Evolutionary conservation across 805 yeast species (phyloP), one percentile per base, ranked within the genome.

Genomic region (Kluyveromyces aestuarii): DNA sequence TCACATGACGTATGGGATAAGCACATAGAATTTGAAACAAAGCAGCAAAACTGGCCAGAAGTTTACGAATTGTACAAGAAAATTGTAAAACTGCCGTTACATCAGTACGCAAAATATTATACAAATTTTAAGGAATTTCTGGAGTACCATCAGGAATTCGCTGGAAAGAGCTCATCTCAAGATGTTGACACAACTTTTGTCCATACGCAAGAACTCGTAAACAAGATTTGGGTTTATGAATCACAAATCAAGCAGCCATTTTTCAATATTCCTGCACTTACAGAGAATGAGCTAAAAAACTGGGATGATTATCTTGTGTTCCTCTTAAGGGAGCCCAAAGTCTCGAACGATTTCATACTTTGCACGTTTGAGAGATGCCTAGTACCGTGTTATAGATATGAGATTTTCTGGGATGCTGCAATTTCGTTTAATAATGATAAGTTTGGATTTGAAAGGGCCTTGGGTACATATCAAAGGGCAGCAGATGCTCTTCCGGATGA

Each of bases 1-100:
- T 75, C 95, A 1, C 95, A 89, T 62, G 72, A 80, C 0, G 67
- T 90, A 44, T 91, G 97, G 98, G 95, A 89, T 62, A 72, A 76
- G 47, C 82, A 79, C 52, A 64, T 91, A 21, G 82, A 75, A 38
- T 84, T 80, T 69, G 84, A 80, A 55, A 62, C 69, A n/a, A 56
- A 61, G 10, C 65, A 68, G 25, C 64, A 66, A 14, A 59, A 63
- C 21, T 68, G 75, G 33, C 55, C 57, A 25, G 73, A 69, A 37
- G 62, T 75, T 4, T 57, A 71, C 2, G 62, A 64, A 2, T 57
- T 79, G 1, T 73, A 82, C 49, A 56, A 73, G 27, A 67, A 69
- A 50, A 65, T 81, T 42, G 63, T 80, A 38, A 60, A 61, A 39
- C 70, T 86, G 2, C 98, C 98, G 0, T 66, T 91, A 41, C 91